A percentile compares a stretch with the other conserved stretches of the same genome.
Evolutionary conservation across 169 alveolate species (phyloP).

Genomic region (Cryptosporidium muris): DNA sequence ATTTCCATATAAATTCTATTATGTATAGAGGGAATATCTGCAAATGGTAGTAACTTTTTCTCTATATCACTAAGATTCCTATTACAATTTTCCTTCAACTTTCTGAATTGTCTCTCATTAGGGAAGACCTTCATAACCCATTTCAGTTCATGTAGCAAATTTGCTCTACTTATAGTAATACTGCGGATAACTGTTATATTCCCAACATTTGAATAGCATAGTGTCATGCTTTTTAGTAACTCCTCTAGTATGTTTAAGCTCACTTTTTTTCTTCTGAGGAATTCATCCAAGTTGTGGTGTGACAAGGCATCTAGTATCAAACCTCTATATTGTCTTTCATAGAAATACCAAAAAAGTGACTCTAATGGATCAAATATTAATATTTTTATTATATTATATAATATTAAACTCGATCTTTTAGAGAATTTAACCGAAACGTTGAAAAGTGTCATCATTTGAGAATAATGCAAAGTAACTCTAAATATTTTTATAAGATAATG

Average conservation of each 20-base stretch:
- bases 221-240: slow-evolving; percentile 52
- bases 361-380: slow-evolving; percentile 6
- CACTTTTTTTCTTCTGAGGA: slow-evolving; percentile 15
- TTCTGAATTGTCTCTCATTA: background rate
- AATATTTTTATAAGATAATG: too few species aligned
- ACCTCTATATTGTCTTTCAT: slow-evolving; percentile 29
- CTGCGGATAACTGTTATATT: slow-evolving; percentile 16
- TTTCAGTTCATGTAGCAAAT: slow-evolving; percentile 32
- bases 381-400: slow-evolving; percentile 3
- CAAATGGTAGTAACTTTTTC: slow-evolving; percentile 16
- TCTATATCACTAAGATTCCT: slow-evolving; percentile 19
- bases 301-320: slow-evolving; percentile 20
- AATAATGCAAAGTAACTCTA: too few species aligned
- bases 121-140: slow-evolving; percentile 16
- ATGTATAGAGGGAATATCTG: slow-evolving; percentile 12
- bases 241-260: slow-evolving; percentile 38
- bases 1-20: slow-evolving; percentile 39
- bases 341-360: slow-evolving; percentile 3
- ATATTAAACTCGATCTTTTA: background rate
- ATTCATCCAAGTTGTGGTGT: slow-evolving; percentile 43
- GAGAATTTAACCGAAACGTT: too few species aligned
- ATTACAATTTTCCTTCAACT: slow-evolving; percentile 6
- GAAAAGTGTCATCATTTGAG: too few species aligned
- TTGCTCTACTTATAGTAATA: slow-evolving; percentile 12
- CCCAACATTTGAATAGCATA: slow-evolving; percentile 61